A percentile compares a stretch with the other conserved stretches of the same genome.
Conservation (phyloP, 495 filamentous ascomycete species). For the Trypethelium eluteriae region DNA sequence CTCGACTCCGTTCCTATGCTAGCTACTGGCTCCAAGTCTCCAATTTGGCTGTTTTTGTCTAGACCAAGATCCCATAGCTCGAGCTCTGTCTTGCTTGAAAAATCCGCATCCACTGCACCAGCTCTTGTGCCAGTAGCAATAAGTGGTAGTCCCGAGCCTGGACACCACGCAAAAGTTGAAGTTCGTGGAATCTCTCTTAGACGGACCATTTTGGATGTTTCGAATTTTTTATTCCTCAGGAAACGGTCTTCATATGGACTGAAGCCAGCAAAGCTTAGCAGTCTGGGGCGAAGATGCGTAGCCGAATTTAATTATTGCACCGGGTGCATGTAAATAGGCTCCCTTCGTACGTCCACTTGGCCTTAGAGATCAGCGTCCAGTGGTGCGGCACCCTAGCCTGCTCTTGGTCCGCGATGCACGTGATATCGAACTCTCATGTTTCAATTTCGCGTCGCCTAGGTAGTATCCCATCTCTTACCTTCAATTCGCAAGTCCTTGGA, state of each 20-base stretch:
- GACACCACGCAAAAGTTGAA: slow-evolving; percentile 94
- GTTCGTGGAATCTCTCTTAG: slow-evolving; percentile 92
- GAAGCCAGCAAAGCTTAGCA: slow-evolving; percentile 22
- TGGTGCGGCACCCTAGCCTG: slow-evolving; percentile 9
- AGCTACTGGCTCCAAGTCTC: slow-evolving; percentile 77
- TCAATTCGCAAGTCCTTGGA: neutral
- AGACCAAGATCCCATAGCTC: slow-evolving; percentile 92
- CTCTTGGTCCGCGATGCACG: slow-evolving; percentile 1
- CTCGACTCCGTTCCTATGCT: slow-evolving; percentile 83
- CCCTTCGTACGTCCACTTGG: slow-evolving; percentile 7
- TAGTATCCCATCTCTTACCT: neutral
- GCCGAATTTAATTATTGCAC: slow-evolving; percentile 1
- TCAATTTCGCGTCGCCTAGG: neutral
- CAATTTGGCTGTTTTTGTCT: slow-evolving; percentile 60
- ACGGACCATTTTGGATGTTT: slow-evolving; percentile 69
- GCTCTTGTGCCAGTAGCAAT: slow-evolving; percentile 93
- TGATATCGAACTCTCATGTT: slow-evolving; percentile 12
- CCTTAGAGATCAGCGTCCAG: slow-evolving; percentile 4
- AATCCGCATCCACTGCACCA: slow-evolving; percentile 91
- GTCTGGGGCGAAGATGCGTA: slow-evolving; percentile 27
- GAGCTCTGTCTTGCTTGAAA: slow-evolving; percentile 92
- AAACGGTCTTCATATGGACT: neutral
- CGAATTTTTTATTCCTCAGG: neutral
- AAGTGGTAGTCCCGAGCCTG: slow-evolving; percentile 63
- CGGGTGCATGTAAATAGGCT: neutral